Conservation (phyloP, 805 yeast species). For the Pichia kluyveri region DNA sequence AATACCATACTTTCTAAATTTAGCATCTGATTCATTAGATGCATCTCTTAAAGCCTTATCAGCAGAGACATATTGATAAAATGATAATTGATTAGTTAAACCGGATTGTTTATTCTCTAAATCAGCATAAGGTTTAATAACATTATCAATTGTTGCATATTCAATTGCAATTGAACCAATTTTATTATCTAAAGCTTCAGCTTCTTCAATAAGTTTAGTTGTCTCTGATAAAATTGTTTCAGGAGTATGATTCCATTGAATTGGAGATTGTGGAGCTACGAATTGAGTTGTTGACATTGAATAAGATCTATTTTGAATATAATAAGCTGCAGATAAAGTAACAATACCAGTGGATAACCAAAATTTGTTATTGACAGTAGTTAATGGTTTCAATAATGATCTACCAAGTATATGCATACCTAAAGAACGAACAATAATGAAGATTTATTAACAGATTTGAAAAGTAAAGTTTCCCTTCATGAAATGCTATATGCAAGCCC, state of each 20-base stretch:
- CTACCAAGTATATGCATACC: not conserved
- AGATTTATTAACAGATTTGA: too few relatives aligned
- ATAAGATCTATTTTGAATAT: slow-evolving; percentile 5
- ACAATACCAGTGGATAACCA: slow-evolving; percentile 6
- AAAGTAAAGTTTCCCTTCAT: too few relatives aligned
- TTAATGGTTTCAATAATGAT: not conserved
- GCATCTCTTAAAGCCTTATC: slow-evolving; percentile 63
- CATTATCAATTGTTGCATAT: slow-evolving; percentile 46
- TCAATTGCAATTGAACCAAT: slow-evolving; percentile 35
- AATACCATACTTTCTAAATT: slow-evolving; percentile 46
- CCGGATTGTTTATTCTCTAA: slow-evolving; percentile 41
- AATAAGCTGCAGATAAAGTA: slow-evolving; percentile 3
- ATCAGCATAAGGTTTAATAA: slow-evolving; percentile 43
- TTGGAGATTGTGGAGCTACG: slow-evolving; percentile 31
- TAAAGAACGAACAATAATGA: too few relatives aligned
- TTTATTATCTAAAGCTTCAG: slow-evolving; percentile 39
- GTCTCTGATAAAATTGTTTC: slow-evolving; percentile 36
- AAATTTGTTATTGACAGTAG: not conserved
- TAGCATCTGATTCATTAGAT: slow-evolving; percentile 52
- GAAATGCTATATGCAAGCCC: too few relatives aligned
- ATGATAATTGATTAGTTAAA: slow-evolving; percentile 44
- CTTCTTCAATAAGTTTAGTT: slow-evolving; percentile 33
- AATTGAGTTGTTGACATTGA: not conserved
- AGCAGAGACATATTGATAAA: slow-evolving; percentile 65
- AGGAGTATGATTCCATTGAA: slow-evolving; percentile 55